These are phyloP conservation scores for Pulveroboletus frians DNA, from an alignment of 768 basidiomycete species.

Conservation along the genomic window DNA sequence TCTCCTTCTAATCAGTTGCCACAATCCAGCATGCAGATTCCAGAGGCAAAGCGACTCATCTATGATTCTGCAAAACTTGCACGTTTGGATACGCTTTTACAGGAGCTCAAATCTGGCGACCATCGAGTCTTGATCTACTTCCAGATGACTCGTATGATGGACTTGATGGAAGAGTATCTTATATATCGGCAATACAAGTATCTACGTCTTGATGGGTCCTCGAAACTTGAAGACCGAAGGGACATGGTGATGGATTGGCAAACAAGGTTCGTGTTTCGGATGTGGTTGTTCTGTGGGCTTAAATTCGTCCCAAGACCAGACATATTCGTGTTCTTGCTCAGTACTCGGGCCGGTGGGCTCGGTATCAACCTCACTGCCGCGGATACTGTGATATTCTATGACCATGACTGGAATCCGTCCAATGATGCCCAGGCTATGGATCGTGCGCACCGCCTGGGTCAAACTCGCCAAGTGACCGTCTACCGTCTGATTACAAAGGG, in stretches of 20 bases:
- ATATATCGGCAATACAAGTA: conserved; percentile 97
- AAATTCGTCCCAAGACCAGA: conserved; percentile 47
- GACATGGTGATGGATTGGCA: conserved; percentile 99
- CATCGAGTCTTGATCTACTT: conserved; percentile 96
- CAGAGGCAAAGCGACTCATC: conserved; percentile 90
- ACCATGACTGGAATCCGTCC: conserved; percentile 63
- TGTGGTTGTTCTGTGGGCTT: not conserved
- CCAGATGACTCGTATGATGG: conserved; percentile 99
- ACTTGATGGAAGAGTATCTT: conserved; percentile 97
- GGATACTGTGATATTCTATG: conserved; percentile 27
- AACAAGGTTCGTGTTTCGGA: conserved; percentile 58
- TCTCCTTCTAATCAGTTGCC: conserved; percentile 76
- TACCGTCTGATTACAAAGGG: conserved; percentile 92
- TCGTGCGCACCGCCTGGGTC: conserved; percentile 92
- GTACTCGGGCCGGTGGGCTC: conserved; percentile 92
- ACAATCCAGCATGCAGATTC: conserved; percentile 80
- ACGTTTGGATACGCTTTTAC: conserved; percentile 80
- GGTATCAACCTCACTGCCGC: conserved; percentile 93
- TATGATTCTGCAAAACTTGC: conserved; percentile 97
- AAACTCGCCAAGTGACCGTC: conserved; percentile 95
- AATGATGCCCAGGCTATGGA: conserved; percentile 99
- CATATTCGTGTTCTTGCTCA: conserved; percentile 90
- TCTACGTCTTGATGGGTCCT: conserved; percentile 86
- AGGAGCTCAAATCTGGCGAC: conserved; percentile 87
- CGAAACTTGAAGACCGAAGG: conserved; percentile 90